phyloP scores from a whole-genome alignment of 352 stramenopile genomes.

The Phytophthora syringae region DNA sequence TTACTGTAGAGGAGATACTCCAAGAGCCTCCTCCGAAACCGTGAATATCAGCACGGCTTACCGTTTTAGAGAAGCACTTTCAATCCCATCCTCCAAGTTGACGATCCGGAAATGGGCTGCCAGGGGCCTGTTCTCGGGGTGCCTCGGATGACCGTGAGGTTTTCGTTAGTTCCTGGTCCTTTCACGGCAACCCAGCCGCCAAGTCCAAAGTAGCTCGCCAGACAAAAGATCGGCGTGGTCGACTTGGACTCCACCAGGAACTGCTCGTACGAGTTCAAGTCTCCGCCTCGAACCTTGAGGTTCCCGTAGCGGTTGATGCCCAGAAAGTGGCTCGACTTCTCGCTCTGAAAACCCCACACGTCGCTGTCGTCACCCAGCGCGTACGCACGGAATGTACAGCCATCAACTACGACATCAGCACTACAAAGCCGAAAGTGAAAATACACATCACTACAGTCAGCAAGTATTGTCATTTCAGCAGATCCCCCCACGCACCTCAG shows the following conservation, averaged over 20 bases:
- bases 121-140: slow-evolving; percentile 67
- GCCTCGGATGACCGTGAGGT: slow-evolving; percentile 63
- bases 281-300: slow-evolving; percentile 63
- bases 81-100: slow-evolving; percentile 50
- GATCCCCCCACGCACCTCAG: slow-evolving; percentile 63
- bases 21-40: too few relatives aligned
- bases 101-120: slow-evolving; percentile 70
- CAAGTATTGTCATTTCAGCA: too few relatives aligned
- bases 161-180: slow-evolving; percentile 12
- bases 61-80: too few relatives aligned
- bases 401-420: slow-evolving; percentile 64
- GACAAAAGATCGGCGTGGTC: slow-evolving; percentile 64
- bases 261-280: slow-evolving; percentile 81
- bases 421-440: too few relatives aligned
- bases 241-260: slow-evolving; percentile 67
- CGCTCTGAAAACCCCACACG: slow-evolving; percentile 82
- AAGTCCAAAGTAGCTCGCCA: slow-evolving; percentile 76
- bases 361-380: slow-evolving; percentile 79
- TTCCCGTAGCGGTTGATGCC: slow-evolving; percentile 76
- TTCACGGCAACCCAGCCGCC: slow-evolving; percentile 64
- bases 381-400: slow-evolving; percentile 78
- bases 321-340: slow-evolving; percentile 68
- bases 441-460: background rate
- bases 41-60: too few relatives aligned
- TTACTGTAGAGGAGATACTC: too few relatives aligned